Base-by-base conservation (phyloP, 2,329 filamentous ascomycete genomes). In the Colletotrichum chrysophilum region DNA sequence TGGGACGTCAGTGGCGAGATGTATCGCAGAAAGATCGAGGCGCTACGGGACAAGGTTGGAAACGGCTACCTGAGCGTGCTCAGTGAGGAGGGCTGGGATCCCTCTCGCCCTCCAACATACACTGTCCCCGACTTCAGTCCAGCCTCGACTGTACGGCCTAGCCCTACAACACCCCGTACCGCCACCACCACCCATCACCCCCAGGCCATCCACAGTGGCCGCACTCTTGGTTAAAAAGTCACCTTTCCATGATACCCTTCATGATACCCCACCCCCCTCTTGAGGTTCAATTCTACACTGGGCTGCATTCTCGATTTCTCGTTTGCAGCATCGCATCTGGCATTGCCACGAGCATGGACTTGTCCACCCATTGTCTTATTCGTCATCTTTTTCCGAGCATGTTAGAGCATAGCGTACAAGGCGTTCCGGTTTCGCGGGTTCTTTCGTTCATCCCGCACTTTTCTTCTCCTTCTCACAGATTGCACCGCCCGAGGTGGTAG, bases 11-110 rank as follows among this genome's bases (percentile, higher is more conserved):
- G 91, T 74, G 94, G 94, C 70, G 95, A 97, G 80, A 87, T 95
- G 9, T 98, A 98, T 84, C 92, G 94, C 73, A 94, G 94, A 83
- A 97, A 97, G 84, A 94, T 98, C 70, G 96, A 98, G 84, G 93
- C 94, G 4, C 86, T 98, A 70, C 93, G 96, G 76, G 94, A 94
- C 80, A 95, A 96, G 80, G 93, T 98, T 78, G 96, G 96, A 36
- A 95, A 93, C 79, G 94, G 93, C 48, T 99, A 98, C 90, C 90
- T 99, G 52, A 96, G 93, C 77, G 95, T 94, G 16, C 88, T 98
- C 66, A 94, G 94, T 76, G 96, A 98, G 80, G 94, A 97, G 83
- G 89, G 86, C 56, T 93, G 91, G 91, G 89, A 92, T 77, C 79
- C 86, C 8, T 84, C 84, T 61, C 82, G 84, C 16, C 79, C 82